phyloP scores from a whole-genome alignment of 176 grass and related monocot species.

The Oryza brachyantha region DNA sequence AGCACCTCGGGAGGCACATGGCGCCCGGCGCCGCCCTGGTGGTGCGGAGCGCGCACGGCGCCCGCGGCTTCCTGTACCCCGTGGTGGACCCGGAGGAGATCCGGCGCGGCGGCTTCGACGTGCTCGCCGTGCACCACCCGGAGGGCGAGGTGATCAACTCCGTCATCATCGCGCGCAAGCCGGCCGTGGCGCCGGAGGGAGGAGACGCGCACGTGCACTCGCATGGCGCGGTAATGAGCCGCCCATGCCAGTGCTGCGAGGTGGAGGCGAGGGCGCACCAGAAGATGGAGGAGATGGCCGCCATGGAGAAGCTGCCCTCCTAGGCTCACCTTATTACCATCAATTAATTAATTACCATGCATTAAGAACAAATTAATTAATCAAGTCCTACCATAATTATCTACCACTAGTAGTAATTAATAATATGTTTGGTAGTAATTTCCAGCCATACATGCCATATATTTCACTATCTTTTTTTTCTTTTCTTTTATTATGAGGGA shows the following conservation, averaged over 20 bases:
- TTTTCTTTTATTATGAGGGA: no score
- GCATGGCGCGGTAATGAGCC: conserved; percentile 28
- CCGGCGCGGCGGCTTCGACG: conserved; percentile 64
- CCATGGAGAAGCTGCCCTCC: conserved; percentile 64
- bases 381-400: neutral
- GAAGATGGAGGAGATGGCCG: conserved; percentile 68
- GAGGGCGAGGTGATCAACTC: conserved; percentile 93
- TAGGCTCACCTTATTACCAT: neutral
- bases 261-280: conserved; percentile 61
- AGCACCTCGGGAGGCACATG: conserved; percentile 81
- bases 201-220: neutral
- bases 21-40: conserved; percentile 56
- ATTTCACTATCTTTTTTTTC: neutral
- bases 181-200: neutral
- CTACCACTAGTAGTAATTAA: neutral
- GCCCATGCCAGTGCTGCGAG: conserved; percentile 62
- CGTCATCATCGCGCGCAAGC: conserved; percentile 84
- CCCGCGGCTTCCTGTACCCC: conserved; percentile 82
- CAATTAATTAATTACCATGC: neutral
- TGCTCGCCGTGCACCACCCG: conserved; percentile 76
- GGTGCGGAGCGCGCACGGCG: conserved; percentile 87
- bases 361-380: neutral
- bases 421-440: neutral
- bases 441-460: neutral
- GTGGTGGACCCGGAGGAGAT: conserved; percentile 71